Evolutionary conservation across 805 yeast species (phyloP), one percentile per base, ranked within the genome.

Genomic region (Candida railenensis): DNA sequence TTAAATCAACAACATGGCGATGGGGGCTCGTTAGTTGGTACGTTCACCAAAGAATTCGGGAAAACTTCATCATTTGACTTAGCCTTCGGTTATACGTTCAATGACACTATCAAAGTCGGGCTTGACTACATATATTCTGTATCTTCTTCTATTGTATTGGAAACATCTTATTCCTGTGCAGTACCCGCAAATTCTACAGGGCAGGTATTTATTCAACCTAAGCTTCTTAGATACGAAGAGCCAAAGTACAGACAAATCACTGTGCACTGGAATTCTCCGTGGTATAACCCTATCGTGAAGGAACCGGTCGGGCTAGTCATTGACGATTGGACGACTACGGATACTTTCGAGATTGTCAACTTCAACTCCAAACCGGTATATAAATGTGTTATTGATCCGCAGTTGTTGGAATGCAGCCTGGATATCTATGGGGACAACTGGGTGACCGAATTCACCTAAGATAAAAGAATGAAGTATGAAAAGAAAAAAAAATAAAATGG

Each of bases 161-260:
- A 46, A 7, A 54, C 46, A 1, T 15, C 53, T 2, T 61, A 53
- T 37, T 36, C 46, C 7, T 61, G 65, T 37, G 40, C 37, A 5
- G 48, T 59, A 18, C 47, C 50, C 0, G 48, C 52, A 12, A 60
- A 60, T 8, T 15, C 43, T n/a, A 48, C 53, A 2, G 65, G 63
- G 14, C 62, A 59, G 49, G 47, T 56, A 25, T 53, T 55, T 43
- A 32, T 57, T 28, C 58, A 48, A 39, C 58, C 61, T 4, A 48
- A 44, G n/a, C 50, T 49, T 36, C 19, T 45, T 4, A 50, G 48
- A 34, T 32, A 56, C 30, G 39, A 34, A 2, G 46, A 50, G 15
- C 52, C 52, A 7, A 33, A 44, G 47, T 44, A 19, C 37, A 45
- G 63, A 11, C 38, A 40, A 22, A 18, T 59, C 20, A 28, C n/a